Evolutionary conservation across 495 filamentous ascomycete species (phyloP).

Genomic region (Penicillium arizonense): DNA sequence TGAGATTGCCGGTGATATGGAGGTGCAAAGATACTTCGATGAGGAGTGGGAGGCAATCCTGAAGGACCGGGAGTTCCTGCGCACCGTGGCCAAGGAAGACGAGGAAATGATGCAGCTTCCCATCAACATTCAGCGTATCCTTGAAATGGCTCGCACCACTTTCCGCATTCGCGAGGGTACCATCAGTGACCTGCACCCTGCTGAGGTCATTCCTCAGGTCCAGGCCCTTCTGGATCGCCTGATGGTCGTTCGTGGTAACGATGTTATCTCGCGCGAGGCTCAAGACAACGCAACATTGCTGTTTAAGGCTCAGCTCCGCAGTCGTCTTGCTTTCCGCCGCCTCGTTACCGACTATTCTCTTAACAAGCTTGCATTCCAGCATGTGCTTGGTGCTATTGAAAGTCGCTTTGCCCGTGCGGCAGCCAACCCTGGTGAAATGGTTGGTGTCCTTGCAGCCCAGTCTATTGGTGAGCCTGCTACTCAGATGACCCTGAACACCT

Average conservation of each 20-base stretch:
- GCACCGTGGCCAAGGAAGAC: constrained; percentile 63
- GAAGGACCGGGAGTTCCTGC: constrained; percentile 72
- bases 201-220: constrained; percentile 82
- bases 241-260: constrained; percentile 79
- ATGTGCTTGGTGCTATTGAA: constrained; percentile 89
- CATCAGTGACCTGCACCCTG: constrained; percentile 87
- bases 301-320: constrained; percentile 89
- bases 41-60: constrained; percentile 81
- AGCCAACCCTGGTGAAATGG: constrained; percentile 95
- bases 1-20: constrained; percentile 82
- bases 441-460: constrained; percentile 94
- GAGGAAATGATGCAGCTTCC: constrained; percentile 86
- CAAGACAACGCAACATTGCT: constrained; percentile 83
- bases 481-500: constrained; percentile 99
- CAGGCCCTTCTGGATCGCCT: constrained; percentile 71
- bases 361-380: constrained; percentile 89
- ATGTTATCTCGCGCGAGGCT: constrained; percentile 78
- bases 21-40: constrained; percentile 81
- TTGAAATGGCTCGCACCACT: constrained; percentile 82
- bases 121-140: constrained; percentile 85
- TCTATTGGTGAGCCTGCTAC: constrained; percentile 98
- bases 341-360: constrained; percentile 79
- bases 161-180: constrained; percentile 84
- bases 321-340: constrained; percentile 86
- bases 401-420: constrained; percentile 75